A percentile compares a stretch with the other conserved stretches of the same genome.
Evolutionary conservation across 2,329 filamentous ascomycete genomes (phyloP).

Genomic region (Fusarium sambucinum): DNA sequence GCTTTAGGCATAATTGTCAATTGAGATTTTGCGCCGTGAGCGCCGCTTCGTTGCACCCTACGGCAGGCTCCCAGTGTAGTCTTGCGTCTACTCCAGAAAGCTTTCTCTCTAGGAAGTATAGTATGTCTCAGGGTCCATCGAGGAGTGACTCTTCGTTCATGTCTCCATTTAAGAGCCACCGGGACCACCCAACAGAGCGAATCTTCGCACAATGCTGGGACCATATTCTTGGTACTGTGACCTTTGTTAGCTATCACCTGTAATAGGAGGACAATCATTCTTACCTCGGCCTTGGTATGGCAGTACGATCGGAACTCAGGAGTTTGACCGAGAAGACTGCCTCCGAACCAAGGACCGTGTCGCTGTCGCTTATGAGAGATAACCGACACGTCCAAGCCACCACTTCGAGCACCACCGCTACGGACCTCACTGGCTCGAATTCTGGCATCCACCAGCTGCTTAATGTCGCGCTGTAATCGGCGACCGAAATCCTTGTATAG

Average conservation of each 20-base stretch:
- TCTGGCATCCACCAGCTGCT: slow-evolving; percentile 91
- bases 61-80: slow-evolving; percentile 1
- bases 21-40: slow-evolving; percentile 41
- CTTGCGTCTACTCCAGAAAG: slow-evolving; percentile 10
- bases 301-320: slow-evolving; percentile 99
- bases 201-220: slow-evolving; percentile 93
- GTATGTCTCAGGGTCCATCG: slow-evolving; percentile 19
- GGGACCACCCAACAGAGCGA: slow-evolving; percentile 91
- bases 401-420: slow-evolving; percentile 92
- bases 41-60: slow-evolving; percentile 35
- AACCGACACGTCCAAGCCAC: slow-evolving; percentile 95
- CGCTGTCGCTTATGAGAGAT: slow-evolving; percentile 97
- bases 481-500: slow-evolving; percentile 99
- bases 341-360: slow-evolving; percentile 98
- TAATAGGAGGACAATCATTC: slow-evolving; percentile 34
- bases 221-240: slow-evolving; percentile 91
- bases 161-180: slow-evolving; percentile 73
- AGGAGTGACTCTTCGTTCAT: slow-evolving; percentile 33
- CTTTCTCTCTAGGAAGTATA: slow-evolving; percentile 6
- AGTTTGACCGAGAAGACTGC: slow-evolving; percentile 94
- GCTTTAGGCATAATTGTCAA: slow-evolving; percentile 44
- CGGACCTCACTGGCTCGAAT: slow-evolving; percentile 92
- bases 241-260: slow-evolving; percentile 19
- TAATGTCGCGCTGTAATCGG: slow-evolving; percentile 95
- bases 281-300: slow-evolving; percentile 85